Base-by-base conservation (phyloP, 345 rosid species). In the Citrus hindsii region DNA sequence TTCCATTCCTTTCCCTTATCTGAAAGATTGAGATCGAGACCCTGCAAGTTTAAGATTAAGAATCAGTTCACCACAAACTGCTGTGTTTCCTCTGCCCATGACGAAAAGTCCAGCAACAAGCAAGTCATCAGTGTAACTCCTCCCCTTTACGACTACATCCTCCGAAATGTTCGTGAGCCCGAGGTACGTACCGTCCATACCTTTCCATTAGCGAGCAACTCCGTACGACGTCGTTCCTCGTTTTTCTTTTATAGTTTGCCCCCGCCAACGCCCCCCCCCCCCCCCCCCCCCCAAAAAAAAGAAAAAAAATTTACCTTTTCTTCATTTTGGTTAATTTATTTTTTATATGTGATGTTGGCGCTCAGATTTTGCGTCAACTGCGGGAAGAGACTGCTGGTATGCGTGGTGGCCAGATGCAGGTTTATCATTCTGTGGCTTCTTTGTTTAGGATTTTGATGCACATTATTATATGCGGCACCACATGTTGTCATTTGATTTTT, bases 391-490 rank as follows among this genome's bases (percentile, higher is more conserved):
- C 98, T 65, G 87, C 99, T 33, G 70, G 80, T 5, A 79, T 92
- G 90, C 86, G 85, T 19, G 99, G 98, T 12, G 89, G 99, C 81
- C 93, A 91, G 81, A 95, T 95, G 99, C 99, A 91, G 96, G 97
- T 92, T 94, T 92, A 62, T 28, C 28, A 14, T 67, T 24, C 32
- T 38, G 14, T 56, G 58, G 58, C 58, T 73, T 74, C 51, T 53
- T 42, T 8, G 46, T 64, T 38, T 69, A 19, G 21, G 25, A 30
- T 37, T 61, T 61, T 28, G 66, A 25, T 61, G 33, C 30, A 27
- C 30, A 27, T 25, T 27, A 25, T 27, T 61, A 1, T 5, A 61
- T 46, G 18, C 51, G 1, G 5, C 30, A 25, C 16, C 0, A 18
- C 35, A 28, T 63, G 21, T 18, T 64, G 67, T 64, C n/a, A 28